Evolutionary conservation across 2,329 filamentous ascomycete species (phyloP), one percentile per base, ranked within the genome.

Genomic region (Byssothecium circinans): DNA sequence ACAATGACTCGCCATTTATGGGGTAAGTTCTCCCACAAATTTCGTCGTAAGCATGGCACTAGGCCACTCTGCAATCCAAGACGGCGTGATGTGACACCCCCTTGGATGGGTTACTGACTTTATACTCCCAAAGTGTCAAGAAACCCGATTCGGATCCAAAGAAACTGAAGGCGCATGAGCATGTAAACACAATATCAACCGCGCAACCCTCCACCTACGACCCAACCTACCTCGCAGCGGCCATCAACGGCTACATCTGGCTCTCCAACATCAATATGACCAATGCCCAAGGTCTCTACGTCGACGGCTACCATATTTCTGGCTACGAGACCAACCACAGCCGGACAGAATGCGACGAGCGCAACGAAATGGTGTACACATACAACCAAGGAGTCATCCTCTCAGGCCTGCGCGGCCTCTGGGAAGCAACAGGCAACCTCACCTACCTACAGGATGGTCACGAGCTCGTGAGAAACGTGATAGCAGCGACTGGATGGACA

Each of bases 331-430:
- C 72, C 20, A 80, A 83, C 47, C 73, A 75, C 6, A 79, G 79
- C 49, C 90, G 88, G 46, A 85, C 82, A 0, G 78, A 82, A 53
- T 96, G 92, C 68, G 89, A 96, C 65, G 69, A 82, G 41, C 82
- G 91, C 40, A 89, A 96, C 69, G 84, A 91, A 58, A 92, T 91
- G 85, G 87, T 96, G 8, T 96, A 91, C 71, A 95, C 91, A 0
- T 96, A 97, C 75, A 97, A 97, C 72, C 92, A 97, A 70, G 92
- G 91, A 18, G 90, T 96, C 3, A 64, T 97, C 1, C 80, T 96
- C 18, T 91, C 88, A 4, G 91, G 90, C 11, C 82, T 90, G 45
- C 82, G 89, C 27, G 88, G 86, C 1, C 78, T 96, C 0, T 96
- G 88, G 83, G 81, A 88, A 52, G 84, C 84, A 12, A 96, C 89